Evolutionary conservation across 2,329 filamentous ascomycete genomes (phyloP).

Genomic region (Didymella lethalis): DNA sequence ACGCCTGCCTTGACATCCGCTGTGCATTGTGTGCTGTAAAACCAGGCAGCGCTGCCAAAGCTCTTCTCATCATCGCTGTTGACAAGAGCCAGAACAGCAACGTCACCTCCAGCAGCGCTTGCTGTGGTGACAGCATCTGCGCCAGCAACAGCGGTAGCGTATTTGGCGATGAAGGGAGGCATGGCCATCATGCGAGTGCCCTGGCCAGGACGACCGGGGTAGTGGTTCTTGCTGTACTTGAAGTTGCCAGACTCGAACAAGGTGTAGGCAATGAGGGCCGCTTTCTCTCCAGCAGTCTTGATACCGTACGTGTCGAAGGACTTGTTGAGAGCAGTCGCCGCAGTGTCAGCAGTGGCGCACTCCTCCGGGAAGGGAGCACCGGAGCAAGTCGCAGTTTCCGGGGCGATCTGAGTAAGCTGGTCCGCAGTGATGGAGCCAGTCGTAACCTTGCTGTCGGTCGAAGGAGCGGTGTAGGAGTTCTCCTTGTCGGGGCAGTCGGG

Average conservation of each 20-base stretch:
- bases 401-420: constrained; percentile 63
- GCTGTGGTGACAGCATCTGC: constrained; percentile 44
- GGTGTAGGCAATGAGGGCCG: constrained; percentile 74
- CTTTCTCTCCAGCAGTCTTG: constrained; percentile 65
- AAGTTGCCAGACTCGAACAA: constrained; percentile 75
- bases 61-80: constrained; percentile 55
- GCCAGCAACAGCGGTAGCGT: constrained; percentile 59
- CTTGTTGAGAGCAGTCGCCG: constrained; percentile 64
- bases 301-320: constrained; percentile 68
- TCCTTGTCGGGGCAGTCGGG: constrained; percentile 14
- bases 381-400: constrained; percentile 63
- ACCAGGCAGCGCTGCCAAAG: constrained; percentile 70
- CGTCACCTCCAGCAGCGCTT: constrained; percentile 47
- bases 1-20: constrained; percentile 55
- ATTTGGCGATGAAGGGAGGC: constrained; percentile 62
- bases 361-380: constrained; percentile 59
- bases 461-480: constrained; percentile 8
- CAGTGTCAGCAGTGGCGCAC: constrained; percentile 66
- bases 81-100: constrained; percentile 61
- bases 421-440: constrained; percentile 32
- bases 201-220: constrained; percentile 69
- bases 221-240: constrained; percentile 74
- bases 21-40: constrained; percentile 63
- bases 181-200: constrained; percentile 75
- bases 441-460: constrained; percentile 11